Evolutionary conservation across 345 rosid species (phyloP).

Genomic region (Ceriops tagal): DNA sequence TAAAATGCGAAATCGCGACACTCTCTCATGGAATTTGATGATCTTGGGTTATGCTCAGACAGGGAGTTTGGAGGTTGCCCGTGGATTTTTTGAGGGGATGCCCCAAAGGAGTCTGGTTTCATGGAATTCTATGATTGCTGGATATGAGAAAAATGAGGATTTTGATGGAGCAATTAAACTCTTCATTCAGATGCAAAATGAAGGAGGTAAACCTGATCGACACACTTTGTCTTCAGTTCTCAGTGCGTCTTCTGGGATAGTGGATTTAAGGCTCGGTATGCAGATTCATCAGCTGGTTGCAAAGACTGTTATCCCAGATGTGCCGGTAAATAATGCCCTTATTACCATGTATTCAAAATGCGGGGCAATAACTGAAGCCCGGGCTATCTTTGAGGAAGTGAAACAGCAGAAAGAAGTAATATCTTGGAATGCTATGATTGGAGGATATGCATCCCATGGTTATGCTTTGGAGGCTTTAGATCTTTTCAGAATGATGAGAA

Average conservation of each 20-base stretch:
- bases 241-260: conserved; percentile 52
- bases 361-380: conserved; percentile 53
- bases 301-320: conserved; percentile 49
- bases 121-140: conserved; percentile 74
- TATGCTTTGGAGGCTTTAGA: conserved; percentile 50
- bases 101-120: conserved; percentile 56
- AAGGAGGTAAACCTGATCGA: conserved; percentile 62
- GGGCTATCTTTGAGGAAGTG: conserved; percentile 43
- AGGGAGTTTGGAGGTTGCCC: conserved; percentile 42
- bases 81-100: conserved; percentile 45
- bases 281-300: conserved; percentile 61
- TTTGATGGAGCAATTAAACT: conserved; percentile 47
- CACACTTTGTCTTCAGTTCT: conserved; percentile 70
- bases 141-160: conserved; percentile 51
- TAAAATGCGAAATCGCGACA: conserved; percentile 52
- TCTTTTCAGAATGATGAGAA: conserved; percentile 50
- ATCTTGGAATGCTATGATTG: conserved; percentile 85
- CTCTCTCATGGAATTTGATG: conserved; percentile 62
- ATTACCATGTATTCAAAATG: conserved; percentile 72
- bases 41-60: conserved; percentile 49
- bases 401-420: conserved; percentile 49
- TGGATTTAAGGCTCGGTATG: conserved; percentile 56
- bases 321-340: conserved; percentile 56
- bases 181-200: conserved; percentile 49
- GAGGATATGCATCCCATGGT: conserved; percentile 77